phyloP scores from a whole-genome alignment of 2,329 filamentous ascomycete species.

The Fusarium neocosmosporiellum region DNA sequence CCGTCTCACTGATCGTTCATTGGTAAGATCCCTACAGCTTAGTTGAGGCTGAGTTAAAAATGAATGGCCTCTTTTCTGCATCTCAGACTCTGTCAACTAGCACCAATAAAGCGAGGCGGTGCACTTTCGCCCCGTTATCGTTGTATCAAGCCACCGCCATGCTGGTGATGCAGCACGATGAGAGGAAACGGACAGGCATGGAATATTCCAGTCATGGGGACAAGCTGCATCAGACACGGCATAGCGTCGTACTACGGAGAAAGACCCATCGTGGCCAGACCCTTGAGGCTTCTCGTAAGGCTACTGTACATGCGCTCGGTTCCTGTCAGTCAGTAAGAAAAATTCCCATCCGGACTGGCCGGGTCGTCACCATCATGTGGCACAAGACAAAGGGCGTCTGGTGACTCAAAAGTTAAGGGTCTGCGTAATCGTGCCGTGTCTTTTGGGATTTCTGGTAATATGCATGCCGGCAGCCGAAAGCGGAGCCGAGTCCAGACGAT shows the following conservation, averaged over 20 bases:
- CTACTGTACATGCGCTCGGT: neutral
- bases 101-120: neutral
- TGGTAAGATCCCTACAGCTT: neutral
- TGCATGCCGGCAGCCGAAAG: constrained; percentile 8
- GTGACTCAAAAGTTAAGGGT: constrained; percentile 29
- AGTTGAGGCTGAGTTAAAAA: constrained; percentile 1
- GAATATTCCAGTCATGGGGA: constrained; percentile 39
- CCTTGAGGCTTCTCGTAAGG: constrained; percentile 18
- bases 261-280: constrained; percentile 14
- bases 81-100: neutral
- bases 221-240: constrained; percentile 3
- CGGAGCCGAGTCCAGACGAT: constrained; percentile 4
- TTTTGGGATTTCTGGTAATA: neutral
- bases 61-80: neutral
- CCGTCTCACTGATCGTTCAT: neutral
- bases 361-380: constrained; percentile 14
- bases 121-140: constrained; percentile 5
- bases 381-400: constrained; percentile 29
- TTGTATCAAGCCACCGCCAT: constrained; percentile 5
- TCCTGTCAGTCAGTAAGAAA: constrained; percentile 17
- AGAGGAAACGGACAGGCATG: constrained; percentile 4
- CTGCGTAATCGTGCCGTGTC: constrained; percentile 25
- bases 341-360: neutral
- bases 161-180: neutral
- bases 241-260: constrained; percentile 5